Conservation (phyloP, 306 rosid genomes). For the Psophocarpus tetragonolobus region DNA sequence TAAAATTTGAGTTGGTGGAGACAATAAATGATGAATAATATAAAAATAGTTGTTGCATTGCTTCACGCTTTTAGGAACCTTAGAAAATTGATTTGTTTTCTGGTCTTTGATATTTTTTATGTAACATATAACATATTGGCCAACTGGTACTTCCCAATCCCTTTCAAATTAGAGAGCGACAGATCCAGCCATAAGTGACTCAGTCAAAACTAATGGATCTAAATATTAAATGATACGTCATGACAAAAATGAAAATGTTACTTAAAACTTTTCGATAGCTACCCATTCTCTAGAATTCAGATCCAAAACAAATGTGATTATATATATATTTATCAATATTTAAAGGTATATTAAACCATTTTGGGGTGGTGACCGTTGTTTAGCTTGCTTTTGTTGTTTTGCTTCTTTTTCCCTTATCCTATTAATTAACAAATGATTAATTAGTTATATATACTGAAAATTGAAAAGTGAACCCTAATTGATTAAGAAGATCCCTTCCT, state of each 20-base stretch:
- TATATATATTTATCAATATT: background rate
- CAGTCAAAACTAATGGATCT: conserved; percentile 41
- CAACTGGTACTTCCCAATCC: conserved; percentile 35
- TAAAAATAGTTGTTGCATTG: conserved; percentile 45
- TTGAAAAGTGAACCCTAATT: background rate
- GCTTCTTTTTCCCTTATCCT: background rate
- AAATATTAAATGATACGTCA: conserved; percentile 1
- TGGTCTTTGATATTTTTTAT: conserved; percentile 33
- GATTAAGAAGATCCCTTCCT: conserved; percentile 8
- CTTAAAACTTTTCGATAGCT: background rate
- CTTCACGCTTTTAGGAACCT: conserved; percentile 63
- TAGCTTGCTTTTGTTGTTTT: background rate
- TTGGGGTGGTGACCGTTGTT: background rate
- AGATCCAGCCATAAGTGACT: conserved; percentile 38
- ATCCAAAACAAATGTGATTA: conserved; percentile 25
- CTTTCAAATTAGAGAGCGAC: conserved; percentile 32
- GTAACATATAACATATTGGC: conserved; percentile 38
- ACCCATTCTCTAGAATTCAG: conserved; percentile 21
- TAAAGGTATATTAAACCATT: conserved; percentile 5
- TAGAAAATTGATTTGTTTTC: conserved; percentile 37
- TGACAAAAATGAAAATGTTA: conserved; percentile 3
- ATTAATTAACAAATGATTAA: background rate
- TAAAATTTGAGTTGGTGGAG: conserved; percentile 27
- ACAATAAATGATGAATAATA: conserved; percentile 19
- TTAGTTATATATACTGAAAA: background rate